These are phyloP conservation scores for Sergeia podlipaevii DNA, from an alignment of 208 protist genomes.

Conservation along the genomic window DNA sequence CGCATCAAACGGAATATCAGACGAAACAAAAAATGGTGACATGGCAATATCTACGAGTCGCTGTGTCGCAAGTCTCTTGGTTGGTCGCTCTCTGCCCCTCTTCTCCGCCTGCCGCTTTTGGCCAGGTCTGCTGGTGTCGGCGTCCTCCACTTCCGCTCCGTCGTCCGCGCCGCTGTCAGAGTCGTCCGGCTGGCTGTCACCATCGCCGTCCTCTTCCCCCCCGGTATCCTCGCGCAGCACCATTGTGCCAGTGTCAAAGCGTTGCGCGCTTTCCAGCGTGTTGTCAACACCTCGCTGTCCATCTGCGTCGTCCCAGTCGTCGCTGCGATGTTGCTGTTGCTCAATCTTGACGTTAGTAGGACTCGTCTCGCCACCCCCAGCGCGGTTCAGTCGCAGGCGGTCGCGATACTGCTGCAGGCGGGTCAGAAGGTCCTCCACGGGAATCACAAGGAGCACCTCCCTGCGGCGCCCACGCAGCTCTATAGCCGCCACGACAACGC, in stretches of 20 bases:
- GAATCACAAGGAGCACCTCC: conserved; percentile 41
- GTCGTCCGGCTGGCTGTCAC: not conserved
- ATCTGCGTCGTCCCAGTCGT: not conserved
- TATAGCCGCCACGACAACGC: conserved; percentile 33
- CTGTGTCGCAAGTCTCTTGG: not conserved
- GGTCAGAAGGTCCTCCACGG: conserved; percentile 24
- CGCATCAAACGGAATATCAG: conserved; percentile 35
- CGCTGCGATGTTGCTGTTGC: not conserved
- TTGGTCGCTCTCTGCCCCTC: not conserved
- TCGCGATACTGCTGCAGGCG: not conserved
- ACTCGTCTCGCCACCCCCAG: not conserved
- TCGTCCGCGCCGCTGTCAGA: conserved; percentile 6
- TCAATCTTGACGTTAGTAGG: not conserved
- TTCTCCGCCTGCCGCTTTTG: not conserved
- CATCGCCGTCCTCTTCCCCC: not conserved
- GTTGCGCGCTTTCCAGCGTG: not conserved
- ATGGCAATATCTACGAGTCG: not conserved
- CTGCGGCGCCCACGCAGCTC: conserved; percentile 12
- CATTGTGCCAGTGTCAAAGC: not conserved
- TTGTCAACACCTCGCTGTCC: not conserved
- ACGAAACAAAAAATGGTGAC: conserved; percentile 23
- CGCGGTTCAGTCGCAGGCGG: not conserved
- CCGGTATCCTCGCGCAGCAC: not conserved
- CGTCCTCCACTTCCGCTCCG: conserved; percentile 1
- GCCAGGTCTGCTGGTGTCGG: not conserved